Conservation (phyloP, 1,284 basidiomycete genomes). For the Schizophyllum amplum region DNA sequence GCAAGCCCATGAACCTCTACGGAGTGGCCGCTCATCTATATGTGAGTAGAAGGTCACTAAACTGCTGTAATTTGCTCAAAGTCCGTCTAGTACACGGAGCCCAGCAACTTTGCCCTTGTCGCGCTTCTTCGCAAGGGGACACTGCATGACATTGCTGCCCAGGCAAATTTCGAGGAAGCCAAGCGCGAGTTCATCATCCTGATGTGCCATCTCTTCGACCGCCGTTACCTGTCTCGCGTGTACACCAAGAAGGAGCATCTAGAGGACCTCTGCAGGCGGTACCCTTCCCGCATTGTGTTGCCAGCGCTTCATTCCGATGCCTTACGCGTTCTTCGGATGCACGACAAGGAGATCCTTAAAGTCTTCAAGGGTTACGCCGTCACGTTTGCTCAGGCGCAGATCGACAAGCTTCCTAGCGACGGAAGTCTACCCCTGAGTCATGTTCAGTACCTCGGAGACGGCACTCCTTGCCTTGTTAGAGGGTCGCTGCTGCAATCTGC, state of each 20-base stretch:
- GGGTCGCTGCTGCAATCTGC: conserved; percentile 30
- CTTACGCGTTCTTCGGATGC: conserved; percentile 31
- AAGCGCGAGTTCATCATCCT: conserved; percentile 44
- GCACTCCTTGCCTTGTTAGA: conserved; percentile 18
- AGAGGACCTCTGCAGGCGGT: conserved; percentile 31
- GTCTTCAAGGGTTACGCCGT: conserved; percentile 49
- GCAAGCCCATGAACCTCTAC: conserved; percentile 52
- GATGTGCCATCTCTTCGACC: conserved; percentile 53
- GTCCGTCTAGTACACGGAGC: conserved; percentile 43
- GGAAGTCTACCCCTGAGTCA: conserved; percentile 39
- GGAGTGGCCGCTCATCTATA: conserved; percentile 51
- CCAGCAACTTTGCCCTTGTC: conserved; percentile 59
- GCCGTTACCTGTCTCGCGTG: conserved; percentile 39
- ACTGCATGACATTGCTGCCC: conserved; percentile 46
- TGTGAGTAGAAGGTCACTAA: conserved; percentile 18
- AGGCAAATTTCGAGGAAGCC: conserved; percentile 28
- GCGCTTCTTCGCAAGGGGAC: conserved; percentile 48
- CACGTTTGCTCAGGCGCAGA: conserved; percentile 25
- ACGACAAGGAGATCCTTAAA: conserved; percentile 41
- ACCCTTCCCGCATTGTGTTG: conserved; percentile 51
- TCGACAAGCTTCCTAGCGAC: conserved; percentile 25
- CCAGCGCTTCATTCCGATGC: conserved; percentile 37
- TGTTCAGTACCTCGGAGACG: conserved; percentile 7
- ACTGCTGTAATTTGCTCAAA: conserved; percentile 5
- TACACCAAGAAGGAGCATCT: conserved; percentile 28